phyloP scores from a whole-genome alignment of 2,329 filamentous ascomycete species.

The Fusarium udum region DNA sequence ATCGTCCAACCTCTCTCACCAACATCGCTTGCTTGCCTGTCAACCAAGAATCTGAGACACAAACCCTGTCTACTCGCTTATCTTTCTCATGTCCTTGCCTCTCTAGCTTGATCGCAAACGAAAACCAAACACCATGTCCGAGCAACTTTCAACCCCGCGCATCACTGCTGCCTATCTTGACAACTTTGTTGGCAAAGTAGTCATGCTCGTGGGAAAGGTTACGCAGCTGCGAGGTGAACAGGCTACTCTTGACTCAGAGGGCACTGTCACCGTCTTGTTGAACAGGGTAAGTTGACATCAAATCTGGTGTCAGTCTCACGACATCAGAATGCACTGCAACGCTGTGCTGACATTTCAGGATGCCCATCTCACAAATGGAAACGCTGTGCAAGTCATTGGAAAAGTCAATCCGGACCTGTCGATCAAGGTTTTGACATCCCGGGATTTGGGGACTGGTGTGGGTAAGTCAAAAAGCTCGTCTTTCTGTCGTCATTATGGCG shows the following conservation, averaged over 20 bases:
- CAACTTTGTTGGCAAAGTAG: conserved; percentile 76
- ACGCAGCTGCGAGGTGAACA: conserved; percentile 81
- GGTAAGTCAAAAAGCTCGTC: conserved; percentile 62
- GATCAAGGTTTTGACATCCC: conserved; percentile 74
- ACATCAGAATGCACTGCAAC: neutral
- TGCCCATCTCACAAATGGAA: conserved; percentile 72
- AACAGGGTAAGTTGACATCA: conserved; percentile 68
- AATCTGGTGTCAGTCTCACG: neutral
- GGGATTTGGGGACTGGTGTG: conserved; percentile 74
- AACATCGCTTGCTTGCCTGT: neutral
- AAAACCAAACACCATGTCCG: conserved; percentile 62
- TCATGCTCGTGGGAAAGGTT: conserved; percentile 88
- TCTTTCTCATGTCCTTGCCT: neutral
- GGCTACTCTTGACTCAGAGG: conserved; percentile 82
- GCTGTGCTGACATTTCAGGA: conserved; percentile 62
- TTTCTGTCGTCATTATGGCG: conserved; percentile 35
- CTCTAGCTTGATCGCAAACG: neutral
- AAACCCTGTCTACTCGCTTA: rapidly evolving
- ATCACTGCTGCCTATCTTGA: conserved; percentile 83
- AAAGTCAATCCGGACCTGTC: conserved; percentile 80
- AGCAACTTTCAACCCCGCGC: conserved; percentile 78
- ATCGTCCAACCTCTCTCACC: neutral
- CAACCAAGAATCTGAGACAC: neutral
- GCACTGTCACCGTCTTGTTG: conserved; percentile 77
- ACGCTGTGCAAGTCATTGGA: conserved; percentile 80